Percentiles rank a stretch among this genome's conserved stretches.
Evolutionary conservation across 1,284 basidiomycete genomes (phyloP).

Genomic region (Tilletia indica): DNA sequence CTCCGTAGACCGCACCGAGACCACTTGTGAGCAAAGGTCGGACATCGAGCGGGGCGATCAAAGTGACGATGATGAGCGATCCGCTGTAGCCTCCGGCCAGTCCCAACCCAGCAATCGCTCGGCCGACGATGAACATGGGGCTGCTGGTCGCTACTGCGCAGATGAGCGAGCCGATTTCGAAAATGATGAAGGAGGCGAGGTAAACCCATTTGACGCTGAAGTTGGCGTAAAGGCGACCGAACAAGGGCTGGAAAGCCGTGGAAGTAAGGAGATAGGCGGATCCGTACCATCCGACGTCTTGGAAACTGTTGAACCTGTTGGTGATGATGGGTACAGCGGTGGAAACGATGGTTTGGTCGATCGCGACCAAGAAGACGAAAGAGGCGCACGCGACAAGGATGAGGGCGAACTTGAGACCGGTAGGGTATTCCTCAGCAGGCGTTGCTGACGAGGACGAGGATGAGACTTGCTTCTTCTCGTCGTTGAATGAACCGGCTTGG

Average conservation of each 20-base stretch:
- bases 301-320: slow-evolving; percentile 38
- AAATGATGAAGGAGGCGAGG: slow-evolving; percentile 31
- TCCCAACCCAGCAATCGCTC: slow-evolving; percentile 43
- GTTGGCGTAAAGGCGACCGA: slow-evolving; percentile 35
- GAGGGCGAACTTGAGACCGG: slow-evolving; percentile 24
- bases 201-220: slow-evolving; percentile 44
- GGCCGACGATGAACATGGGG: slow-evolving; percentile 42
- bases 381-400: slow-evolving; percentile 19
- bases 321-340: slow-evolving; percentile 43
- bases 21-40: slow-evolving; percentile 30
- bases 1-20: slow-evolving; percentile 35
- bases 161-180: slow-evolving; percentile 43
- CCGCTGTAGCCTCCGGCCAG: slow-evolving; percentile 43
- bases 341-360: slow-evolving; percentile 42
- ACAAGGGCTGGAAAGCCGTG: slow-evolving; percentile 45
- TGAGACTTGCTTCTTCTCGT: no score
- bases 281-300: slow-evolving; percentile 43
- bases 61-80: slow-evolving; percentile 34
- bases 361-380: slow-evolving; percentile 21
- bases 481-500: no score
- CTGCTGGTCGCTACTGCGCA: slow-evolving; percentile 38
- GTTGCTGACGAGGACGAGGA: no score
- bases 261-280: slow-evolving; percentile 42
- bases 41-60: slow-evolving; percentile 28
- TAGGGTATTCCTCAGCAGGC: slow-evolving; percentile 17